A percentile compares a stretch with the other conserved stretches of the same genome.
Evolutionary conservation across 805 yeast genomes (phyloP).

Genomic region (Ogataea dorogensis): DNA sequence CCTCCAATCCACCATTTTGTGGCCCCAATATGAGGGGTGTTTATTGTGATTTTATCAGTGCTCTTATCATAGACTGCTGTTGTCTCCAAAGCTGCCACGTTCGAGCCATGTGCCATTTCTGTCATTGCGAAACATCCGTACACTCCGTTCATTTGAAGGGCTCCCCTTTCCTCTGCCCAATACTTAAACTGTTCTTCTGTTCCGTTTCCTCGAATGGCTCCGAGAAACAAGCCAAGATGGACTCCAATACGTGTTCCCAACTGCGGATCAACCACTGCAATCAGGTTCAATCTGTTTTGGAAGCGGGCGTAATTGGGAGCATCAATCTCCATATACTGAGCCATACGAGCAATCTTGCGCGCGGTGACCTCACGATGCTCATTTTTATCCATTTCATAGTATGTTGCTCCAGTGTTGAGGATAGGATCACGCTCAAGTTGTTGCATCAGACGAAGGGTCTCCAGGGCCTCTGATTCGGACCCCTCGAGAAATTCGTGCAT

Average conservation of each 20-base stretch:
- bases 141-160: slow-evolving; percentile 54
- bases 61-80: slow-evolving; percentile 73
- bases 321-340: slow-evolving; percentile 54
- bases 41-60: slow-evolving; percentile 66
- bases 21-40: slow-evolving; percentile 89
- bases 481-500: slow-evolving; percentile 60
- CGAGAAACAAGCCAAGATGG: slow-evolving; percentile 80
- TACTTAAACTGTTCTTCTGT: slow-evolving; percentile 77
- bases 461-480: slow-evolving; percentile 41
- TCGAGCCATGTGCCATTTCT: slow-evolving; percentile 89
- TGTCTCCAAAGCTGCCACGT: slow-evolving; percentile 92
- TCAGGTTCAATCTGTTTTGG: slow-evolving; percentile 55
- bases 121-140: slow-evolving; percentile 95
- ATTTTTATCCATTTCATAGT: slow-evolving; percentile 56
- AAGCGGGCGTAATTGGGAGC: slow-evolving; percentile 43
- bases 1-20: slow-evolving; percentile 99
- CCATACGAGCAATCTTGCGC: slow-evolving; percentile 56
- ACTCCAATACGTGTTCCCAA: slow-evolving; percentile 82
- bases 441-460: slow-evolving; percentile 49
- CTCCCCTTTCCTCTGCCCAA: slow-evolving; percentile 76
- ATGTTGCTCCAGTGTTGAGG: slow-evolving; percentile 49
- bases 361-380: slow-evolving; percentile 63
- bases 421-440: slow-evolving; percentile 70
- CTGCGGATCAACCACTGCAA: slow-evolving; percentile 74
- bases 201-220: slow-evolving; percentile 84